A percentile compares a stretch with the other conserved stretches of the same genome.
phyloP scores from a whole-genome alignment of 2,329 filamentous ascomycete species.

The Zopfia rhizophila region DNA sequence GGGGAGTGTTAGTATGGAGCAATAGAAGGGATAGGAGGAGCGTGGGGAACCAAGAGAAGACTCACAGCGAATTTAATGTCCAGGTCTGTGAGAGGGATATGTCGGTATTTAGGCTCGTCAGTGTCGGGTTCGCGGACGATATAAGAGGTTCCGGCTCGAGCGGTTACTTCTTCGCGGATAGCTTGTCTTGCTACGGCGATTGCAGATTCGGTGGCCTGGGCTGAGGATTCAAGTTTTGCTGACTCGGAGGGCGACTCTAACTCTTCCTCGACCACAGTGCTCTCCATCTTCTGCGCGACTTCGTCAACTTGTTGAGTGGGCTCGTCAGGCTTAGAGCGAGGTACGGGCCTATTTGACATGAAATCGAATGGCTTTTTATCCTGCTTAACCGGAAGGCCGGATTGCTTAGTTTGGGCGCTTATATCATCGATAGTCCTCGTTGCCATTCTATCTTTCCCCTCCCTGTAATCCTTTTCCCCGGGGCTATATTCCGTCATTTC shows the following conservation, averaged over 20 bases:
- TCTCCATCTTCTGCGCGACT: conserved; percentile 52
- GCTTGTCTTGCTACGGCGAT: background rate
- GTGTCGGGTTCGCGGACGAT: background rate
- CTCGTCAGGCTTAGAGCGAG: conserved; percentile 31
- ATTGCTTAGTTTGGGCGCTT: too few species aligned
- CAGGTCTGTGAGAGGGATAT: conserved; percentile 39
- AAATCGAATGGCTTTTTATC: conserved; percentile 48
- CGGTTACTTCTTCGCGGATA: background rate
- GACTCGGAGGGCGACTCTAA: conserved; percentile 1
- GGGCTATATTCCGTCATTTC: too few species aligned
- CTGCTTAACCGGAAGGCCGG: conserved; percentile 40
- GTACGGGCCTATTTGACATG: conserved; percentile 48
- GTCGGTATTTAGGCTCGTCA: conserved; percentile 35
- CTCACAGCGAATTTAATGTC: conserved; percentile 50
- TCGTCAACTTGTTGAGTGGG: conserved; percentile 35
- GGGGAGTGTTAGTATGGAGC: conserved; percentile 22
- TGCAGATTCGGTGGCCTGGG: conserved; percentile 18
- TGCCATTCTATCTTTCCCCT: too few species aligned
- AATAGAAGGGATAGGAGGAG: conserved; percentile 10
- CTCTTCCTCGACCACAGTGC: conserved; percentile 10
- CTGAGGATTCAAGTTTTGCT: conserved; percentile 26
- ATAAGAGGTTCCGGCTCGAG: background rate
- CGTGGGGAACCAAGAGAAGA: conserved; percentile 23
- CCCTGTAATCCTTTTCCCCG: too few species aligned
- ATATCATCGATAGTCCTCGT: too few species aligned